Conservation (phyloP, 495 filamentous ascomycete genomes). For the Xylaria grammica region DNA sequence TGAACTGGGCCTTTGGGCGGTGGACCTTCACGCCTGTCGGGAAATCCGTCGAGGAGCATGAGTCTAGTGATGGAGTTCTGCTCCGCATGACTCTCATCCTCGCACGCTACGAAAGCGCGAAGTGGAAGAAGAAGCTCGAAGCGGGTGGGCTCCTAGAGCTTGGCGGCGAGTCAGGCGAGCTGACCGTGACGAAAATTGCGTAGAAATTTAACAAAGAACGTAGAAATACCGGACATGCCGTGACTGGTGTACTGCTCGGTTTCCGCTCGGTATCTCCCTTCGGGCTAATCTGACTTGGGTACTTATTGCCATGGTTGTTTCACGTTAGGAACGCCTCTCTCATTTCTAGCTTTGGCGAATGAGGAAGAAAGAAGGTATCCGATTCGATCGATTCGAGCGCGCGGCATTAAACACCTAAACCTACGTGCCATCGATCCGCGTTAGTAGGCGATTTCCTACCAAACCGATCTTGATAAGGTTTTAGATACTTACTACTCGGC, state of each 20-base stretch:
- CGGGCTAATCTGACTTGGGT: background rate
- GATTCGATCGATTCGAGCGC: background rate
- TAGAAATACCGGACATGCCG: background rate
- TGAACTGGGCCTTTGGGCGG: constrained; percentile 98
- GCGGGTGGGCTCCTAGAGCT: constrained; percentile 62
- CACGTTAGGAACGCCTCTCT: background rate
- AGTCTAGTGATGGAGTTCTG: constrained; percentile 52
- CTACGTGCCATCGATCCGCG: background rate
- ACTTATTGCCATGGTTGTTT: no score
- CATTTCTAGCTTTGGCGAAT: background rate
- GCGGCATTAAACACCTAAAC: background rate
- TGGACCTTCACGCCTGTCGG: constrained; percentile 81
- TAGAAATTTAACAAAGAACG: constrained; percentile 25
- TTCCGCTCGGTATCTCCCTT: background rate
- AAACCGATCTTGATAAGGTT: no score
- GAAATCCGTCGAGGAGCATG: constrained; percentile 48
- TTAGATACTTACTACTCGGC: no score
- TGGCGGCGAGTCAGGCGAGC: constrained; percentile 45
- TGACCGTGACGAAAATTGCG: constrained; percentile 52
- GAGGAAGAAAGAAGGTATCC: background rate
- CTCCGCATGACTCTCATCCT: constrained; percentile 84
- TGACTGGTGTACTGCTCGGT: background rate
- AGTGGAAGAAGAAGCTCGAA: constrained; percentile 88
- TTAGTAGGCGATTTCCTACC: background rate
- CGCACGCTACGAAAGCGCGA: constrained; percentile 80